Evolutionary conservation across 164 flowering plant species (phyloP), one percentile per base, ranked within the genome.

Genomic region (Magnolia changhungtana): DNA sequence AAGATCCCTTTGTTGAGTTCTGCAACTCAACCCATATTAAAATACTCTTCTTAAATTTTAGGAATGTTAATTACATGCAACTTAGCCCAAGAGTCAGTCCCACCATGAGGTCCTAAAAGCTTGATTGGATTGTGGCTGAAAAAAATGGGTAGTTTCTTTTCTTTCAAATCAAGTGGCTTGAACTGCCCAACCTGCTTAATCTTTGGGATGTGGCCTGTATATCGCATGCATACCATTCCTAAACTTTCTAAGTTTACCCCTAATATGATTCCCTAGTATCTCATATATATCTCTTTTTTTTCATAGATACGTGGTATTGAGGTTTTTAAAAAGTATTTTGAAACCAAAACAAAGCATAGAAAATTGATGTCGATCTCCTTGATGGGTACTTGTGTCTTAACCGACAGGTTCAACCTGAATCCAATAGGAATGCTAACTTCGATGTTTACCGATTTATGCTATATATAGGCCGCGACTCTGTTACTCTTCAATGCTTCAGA

Each of bases 401-500:
- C 27, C 7, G 68, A 37, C 4, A 24, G 68, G 68, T 65, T 65
- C 27, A 65, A 24, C 21, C 27, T 29, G 20, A 65, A 65, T 21
- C 14, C 29, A 21, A 21, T 65, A 19, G 65, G 23, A 7, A 61
- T 19, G 20, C 19, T 21, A 11, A 21, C 27, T 65, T 11, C 8
- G 0, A 13, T 20, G 8, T 20, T 20, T 23, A 24, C 10, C 23
- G 29, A 7, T 20, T 65, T 65, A 20, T 20, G 13, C 3, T 65
- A 24, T 65, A 7, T 2, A 20, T 29, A 65, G 68, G 68, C 68
- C 2, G 27, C 10, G 20, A 24, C 16, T 11, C 58, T 81, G 78
- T 75, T 81, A 55, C 78, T 81, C 27, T 81, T 74, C 69, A 74
- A 74, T 64, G 55, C 29, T 1, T 78, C 83, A 21, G 81, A 81